phyloP scores from a whole-genome alignment of 768 basidiomycete species.

The Lactarius trivialis region DNA sequence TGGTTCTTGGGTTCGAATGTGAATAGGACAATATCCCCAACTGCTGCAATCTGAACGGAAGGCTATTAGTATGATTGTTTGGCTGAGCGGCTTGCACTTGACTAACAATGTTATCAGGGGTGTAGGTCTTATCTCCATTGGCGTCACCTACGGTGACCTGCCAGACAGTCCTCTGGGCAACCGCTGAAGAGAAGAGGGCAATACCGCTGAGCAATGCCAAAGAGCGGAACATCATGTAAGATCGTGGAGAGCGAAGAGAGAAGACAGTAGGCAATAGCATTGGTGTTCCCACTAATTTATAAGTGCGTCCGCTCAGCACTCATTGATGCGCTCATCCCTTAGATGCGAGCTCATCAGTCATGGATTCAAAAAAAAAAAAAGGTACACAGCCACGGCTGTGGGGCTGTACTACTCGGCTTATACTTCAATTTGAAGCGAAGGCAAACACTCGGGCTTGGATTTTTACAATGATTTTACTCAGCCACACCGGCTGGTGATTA shows the following conservation, averaged over 20 bases:
- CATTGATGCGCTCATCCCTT: neutral
- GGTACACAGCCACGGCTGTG: no score
- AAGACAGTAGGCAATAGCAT: neutral
- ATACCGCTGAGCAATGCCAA: neutral
- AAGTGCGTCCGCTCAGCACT: no score
- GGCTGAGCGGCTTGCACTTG: neutral
- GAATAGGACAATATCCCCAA: constrained; percentile 27
- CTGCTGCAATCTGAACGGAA: constrained; percentile 10
- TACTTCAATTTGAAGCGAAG: neutral
- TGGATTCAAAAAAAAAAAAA: no score
- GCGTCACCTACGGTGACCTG: constrained; percentile 8
- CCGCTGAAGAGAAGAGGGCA: constrained; percentile 3
- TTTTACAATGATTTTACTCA: neutral
- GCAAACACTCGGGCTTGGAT: neutral
- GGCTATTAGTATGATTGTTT: neutral
- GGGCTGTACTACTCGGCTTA: no score
- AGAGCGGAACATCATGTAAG: neutral
- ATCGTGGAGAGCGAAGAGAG: neutral
- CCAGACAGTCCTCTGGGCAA: neutral
- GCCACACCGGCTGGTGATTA: no score
- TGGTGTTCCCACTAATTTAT: neutral
- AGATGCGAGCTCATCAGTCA: neutral
- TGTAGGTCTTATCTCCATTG: constrained; percentile 1
- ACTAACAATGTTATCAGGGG: constrained; percentile 8
- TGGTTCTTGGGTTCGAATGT: constrained; percentile 29